Conservation (phyloP, 306 rosid genomes). For the Corylus avellana region DNA sequence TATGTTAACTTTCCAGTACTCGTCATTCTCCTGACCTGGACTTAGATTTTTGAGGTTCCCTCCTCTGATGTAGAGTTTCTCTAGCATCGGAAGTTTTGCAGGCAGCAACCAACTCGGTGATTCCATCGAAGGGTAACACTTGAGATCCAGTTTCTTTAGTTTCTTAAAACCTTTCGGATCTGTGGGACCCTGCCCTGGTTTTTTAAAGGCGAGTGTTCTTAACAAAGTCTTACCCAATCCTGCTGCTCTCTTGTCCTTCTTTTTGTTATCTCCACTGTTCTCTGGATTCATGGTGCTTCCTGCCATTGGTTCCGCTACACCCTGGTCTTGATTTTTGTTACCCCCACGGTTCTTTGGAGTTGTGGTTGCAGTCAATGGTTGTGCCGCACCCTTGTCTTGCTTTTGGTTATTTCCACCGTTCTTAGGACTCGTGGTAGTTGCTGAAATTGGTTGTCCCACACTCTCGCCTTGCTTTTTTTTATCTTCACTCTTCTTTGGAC, state of each 20-base stretch:
- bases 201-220: too few species aligned
- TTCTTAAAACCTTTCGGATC: background rate
- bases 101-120: conserved; percentile 10
- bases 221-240: too few species aligned
- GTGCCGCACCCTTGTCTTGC: background rate
- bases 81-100: background rate
- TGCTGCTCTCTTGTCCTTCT: background rate
- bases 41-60: conserved; percentile 4
- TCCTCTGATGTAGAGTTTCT: conserved; percentile 29
- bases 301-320: background rate
- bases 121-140: background rate
- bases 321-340: background rate
- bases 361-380: background rate
- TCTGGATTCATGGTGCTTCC: background rate
- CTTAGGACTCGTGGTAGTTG: background rate
- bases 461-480: background rate
- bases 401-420: background rate
- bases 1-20: background rate
- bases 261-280: background rate
- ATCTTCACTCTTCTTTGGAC: background rate
- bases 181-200: background rate
- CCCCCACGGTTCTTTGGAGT: background rate
- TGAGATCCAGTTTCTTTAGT: conserved; percentile 25
- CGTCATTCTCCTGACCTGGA: too few species aligned
- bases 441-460: background rate